These are phyloP conservation scores for Penicillium argentinense DNA, from an alignment of 495 filamentous ascomycete species.

Conservation along the genomic window DNA sequence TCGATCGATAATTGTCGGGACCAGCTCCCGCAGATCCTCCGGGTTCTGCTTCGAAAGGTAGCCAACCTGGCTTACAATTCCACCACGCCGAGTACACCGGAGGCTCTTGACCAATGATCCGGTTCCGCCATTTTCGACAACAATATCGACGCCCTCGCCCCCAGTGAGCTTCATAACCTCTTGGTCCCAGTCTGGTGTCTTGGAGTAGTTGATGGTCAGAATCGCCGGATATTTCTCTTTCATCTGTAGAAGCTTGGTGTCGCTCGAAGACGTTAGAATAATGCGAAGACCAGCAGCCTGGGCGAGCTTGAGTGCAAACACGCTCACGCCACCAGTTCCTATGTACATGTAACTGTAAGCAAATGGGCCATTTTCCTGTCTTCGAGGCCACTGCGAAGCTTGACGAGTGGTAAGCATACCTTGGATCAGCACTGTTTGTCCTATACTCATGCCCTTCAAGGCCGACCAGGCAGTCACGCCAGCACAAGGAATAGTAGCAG, in stretches of 20 bases:
- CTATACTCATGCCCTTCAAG: conserved; percentile 30
- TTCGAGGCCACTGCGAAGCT: neutral
- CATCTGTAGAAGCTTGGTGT: conserved; percentile 31
- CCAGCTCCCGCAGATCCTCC: conserved; percentile 22
- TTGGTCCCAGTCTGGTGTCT: conserved; percentile 31
- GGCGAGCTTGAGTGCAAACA: conserved; percentile 37
- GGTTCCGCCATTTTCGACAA: conserved; percentile 40
- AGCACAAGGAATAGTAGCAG: conserved; percentile 35
- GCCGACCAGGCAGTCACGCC: conserved; percentile 43
- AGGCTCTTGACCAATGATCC: conserved; percentile 34
- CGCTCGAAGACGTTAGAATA: conserved; percentile 37
- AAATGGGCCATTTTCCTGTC: neutral
- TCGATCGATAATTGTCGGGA: conserved; percentile 35
- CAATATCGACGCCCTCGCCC: conserved; percentile 39
- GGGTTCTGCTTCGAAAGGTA: conserved; percentile 34
- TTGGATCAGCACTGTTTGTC: conserved; percentile 42
- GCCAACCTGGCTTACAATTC: conserved; percentile 41
- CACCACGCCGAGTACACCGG: conserved; percentile 33
- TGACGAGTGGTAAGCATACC: conserved; percentile 11
- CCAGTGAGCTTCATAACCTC: conserved; percentile 33
- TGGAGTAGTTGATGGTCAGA: conserved; percentile 34
- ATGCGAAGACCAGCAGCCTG: conserved; percentile 29
- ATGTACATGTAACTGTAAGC: too few species aligned
- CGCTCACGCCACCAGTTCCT: conserved; percentile 40
- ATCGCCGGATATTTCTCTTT: conserved; percentile 17